Evolutionary conservation across 2,329 filamentous ascomycete genomes (phyloP), one percentile per base, ranked within the genome.

Genomic region (Blumeriella jaapii): DNA sequence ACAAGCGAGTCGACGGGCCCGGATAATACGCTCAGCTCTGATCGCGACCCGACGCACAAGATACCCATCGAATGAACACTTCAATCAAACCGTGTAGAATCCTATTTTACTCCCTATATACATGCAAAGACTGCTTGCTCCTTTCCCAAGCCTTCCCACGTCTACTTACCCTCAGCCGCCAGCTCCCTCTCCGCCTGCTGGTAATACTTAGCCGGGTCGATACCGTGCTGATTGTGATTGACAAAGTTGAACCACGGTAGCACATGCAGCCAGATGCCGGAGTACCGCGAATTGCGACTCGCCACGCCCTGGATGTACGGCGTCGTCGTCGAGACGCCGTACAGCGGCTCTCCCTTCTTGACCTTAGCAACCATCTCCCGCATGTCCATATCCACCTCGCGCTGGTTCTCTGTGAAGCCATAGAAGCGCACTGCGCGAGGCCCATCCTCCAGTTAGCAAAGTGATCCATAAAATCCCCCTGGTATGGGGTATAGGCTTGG

Each of bases 141-240:
- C 31, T 15, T 28, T 26, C 17, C 15, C 13, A 19, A 9, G 8
- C n/a, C 17, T 40, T 56, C 58, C 13, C 4, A 27, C 25, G 8
- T 50, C 55, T 32, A 23, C 42, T 57, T 51, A 40, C 64, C 65
- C 67, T 93, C 86, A 24, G 77, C 78, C 64, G 93, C 91, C 53
- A 98, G 63, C 61, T 98, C 91, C 59, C 79, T 70, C 69, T 98
- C 91, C 6, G 91, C 91, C 60, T 93, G 85, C 58, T 80, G 79
- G 63, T 93, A 98, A 67, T 98, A 98, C 67, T 98, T 98, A 47
- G 89, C 86, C 19, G 91, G 98, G 59, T 98, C 91, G 40, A 98
- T 83, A 50, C 91, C 91, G 59, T 98, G 91, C 58, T 76, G 73
- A 57, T 74, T 78, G 63, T 98, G 91, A 63, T 98, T 96, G 55